phyloP scores from a whole-genome alignment of 2,329 filamentous ascomycete genomes.

The Ophiostoma sp. region DNA sequence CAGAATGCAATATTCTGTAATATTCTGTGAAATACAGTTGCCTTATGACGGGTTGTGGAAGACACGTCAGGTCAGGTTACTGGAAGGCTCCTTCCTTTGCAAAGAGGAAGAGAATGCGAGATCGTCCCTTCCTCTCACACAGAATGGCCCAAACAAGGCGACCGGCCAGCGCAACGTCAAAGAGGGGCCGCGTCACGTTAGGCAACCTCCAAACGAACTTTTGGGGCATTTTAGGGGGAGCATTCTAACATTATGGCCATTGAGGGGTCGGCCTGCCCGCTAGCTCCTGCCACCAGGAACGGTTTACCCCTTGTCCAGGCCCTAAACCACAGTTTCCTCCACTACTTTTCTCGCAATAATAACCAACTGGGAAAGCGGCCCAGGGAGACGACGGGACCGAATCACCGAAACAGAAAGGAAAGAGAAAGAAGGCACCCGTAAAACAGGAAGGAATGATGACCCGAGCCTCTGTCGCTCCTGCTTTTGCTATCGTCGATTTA shows the following conservation, averaged over 20 bases:
- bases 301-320: background rate
- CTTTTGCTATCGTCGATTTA: background rate
- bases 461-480: background rate
- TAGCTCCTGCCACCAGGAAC: background rate
- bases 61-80: background rate
- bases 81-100: background rate
- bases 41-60: background rate
- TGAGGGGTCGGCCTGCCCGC: constrained; percentile 3
- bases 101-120: background rate
- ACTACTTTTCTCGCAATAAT: background rate
- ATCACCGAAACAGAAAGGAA: background rate
- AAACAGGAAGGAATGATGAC: constrained; percentile 13
- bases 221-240: background rate
- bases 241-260: background rate
- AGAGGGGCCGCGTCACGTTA: constrained; percentile 13
- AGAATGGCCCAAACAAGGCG: background rate
- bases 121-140: background rate
- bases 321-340: background rate
- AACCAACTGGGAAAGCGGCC: background rate
- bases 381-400: background rate
- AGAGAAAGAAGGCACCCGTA: constrained; percentile 2
- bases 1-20: background rate
- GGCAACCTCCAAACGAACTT: constrained; percentile 6
- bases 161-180: background rate
- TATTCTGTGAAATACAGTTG: background rate